Evolutionary conservation across 2,329 filamentous ascomycete genomes (phyloP).

Genomic region (Ophiostoma quercus): DNA sequence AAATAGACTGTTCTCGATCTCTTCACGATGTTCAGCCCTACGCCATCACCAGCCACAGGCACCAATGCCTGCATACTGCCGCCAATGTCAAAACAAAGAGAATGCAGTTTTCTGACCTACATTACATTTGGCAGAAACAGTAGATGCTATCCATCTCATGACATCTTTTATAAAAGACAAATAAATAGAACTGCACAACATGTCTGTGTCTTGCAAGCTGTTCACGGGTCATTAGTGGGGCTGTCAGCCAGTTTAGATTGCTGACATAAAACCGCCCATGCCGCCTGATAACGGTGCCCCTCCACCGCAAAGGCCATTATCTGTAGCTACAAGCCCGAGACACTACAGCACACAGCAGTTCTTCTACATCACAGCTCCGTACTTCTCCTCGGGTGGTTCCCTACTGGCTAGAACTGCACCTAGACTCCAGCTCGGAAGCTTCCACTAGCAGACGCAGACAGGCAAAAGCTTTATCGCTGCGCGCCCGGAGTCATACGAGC

Average conservation of each 20-base stretch:
- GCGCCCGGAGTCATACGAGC: not conserved
- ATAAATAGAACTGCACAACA: not conserved
- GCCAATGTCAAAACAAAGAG: not conserved
- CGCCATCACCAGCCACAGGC: not conserved
- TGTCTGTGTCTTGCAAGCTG: not conserved
- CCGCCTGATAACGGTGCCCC: not conserved
- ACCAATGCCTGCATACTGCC: not conserved
- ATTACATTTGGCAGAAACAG: not conserved
- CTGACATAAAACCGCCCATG: not conserved
- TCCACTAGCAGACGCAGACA: not conserved
- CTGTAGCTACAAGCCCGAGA: not conserved
- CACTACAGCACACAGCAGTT: not conserved
- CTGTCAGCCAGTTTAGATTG: not conserved
- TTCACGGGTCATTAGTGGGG: not conserved
- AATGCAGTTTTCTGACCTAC: not conserved
- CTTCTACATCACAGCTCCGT: not conserved
- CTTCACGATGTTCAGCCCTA: not conserved
- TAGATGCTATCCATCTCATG: not conserved
- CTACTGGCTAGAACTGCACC: constrained; percentile 1
- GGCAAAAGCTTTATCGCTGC: not conserved
- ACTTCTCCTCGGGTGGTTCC: not conserved
- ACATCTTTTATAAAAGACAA: not conserved
- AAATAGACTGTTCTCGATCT: not conserved
- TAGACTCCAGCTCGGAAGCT: not conserved
- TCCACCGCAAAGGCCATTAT: not conserved